These are phyloP conservation scores for Phyllostachys edulis DNA, from an alignment of 176 grass and related monocot genomes.

Conservation along the genomic window DNA sequence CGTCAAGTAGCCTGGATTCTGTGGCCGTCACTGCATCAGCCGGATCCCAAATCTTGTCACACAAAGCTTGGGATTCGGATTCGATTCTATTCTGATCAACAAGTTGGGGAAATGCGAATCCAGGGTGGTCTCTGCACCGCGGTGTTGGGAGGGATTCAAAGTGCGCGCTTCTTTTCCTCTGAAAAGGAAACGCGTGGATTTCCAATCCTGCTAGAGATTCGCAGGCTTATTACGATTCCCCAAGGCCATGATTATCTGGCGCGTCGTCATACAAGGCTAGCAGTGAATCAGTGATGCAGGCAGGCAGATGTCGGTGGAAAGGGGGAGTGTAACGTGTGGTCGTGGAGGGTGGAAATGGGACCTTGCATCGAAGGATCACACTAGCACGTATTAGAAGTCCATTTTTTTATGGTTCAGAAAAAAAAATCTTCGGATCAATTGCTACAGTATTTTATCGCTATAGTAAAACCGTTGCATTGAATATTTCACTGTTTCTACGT, in stretches of 20 bases:
- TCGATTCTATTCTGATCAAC: constrained; percentile 12
- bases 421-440: no score
- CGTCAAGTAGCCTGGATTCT: constrained; percentile 33
- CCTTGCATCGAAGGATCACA: no score
- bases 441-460: no score
- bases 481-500: no score
- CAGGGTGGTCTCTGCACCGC: constrained; percentile 16
- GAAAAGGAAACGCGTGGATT: constrained; percentile 24
- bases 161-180: constrained; percentile 8
- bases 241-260: background rate
- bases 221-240: background rate
- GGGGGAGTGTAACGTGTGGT: background rate
- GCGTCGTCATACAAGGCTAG: background rate
- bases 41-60: constrained; percentile 45
- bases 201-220: background rate
- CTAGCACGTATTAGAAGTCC: no score
- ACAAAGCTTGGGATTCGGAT: constrained; percentile 29
- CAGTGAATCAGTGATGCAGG: background rate
- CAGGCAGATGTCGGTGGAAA: background rate
- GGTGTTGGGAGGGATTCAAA: constrained; percentile 37
- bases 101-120: constrained; percentile 36
- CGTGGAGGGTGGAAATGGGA: no score
- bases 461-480: no score
- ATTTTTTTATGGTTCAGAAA: no score
- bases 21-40: constrained; percentile 7